phyloP scores from a whole-genome alignment of 495 filamentous ascomycete genomes.

The Terfezia boudieri region DNA sequence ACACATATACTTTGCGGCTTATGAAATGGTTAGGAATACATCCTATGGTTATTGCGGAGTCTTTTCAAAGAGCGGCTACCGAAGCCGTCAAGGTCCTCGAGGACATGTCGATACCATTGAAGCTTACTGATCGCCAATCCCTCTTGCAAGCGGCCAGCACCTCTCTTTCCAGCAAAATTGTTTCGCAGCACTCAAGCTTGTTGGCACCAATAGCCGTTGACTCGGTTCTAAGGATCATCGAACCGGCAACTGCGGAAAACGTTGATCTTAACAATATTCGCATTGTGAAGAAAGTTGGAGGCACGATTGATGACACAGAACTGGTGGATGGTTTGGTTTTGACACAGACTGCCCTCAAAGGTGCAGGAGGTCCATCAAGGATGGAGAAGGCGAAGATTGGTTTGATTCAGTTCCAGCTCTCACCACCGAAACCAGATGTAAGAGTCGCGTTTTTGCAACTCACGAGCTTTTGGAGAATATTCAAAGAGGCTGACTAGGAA shows the following conservation, averaged over 20 bases:
- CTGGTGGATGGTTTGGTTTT: slow-evolving; percentile 88
- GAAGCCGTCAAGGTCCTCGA: slow-evolving; percentile 75
- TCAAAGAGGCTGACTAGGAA: slow-evolving; percentile 4
- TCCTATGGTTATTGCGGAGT: slow-evolving; percentile 90
- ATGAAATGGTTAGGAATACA: slow-evolving; percentile 41
- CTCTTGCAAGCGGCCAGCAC: slow-evolving; percentile 93
- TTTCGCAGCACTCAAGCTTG: slow-evolving; percentile 80
- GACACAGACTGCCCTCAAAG: slow-evolving; percentile 83
- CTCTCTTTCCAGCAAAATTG: slow-evolving; percentile 95
- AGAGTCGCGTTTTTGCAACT: slow-evolving; percentile 14
- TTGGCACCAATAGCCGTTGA: slow-evolving; percentile 94
- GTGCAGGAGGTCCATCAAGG: slow-evolving; percentile 66
- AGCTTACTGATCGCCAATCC: slow-evolving; percentile 63
- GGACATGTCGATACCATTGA: slow-evolving; percentile 87
- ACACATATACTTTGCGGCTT: background rate
- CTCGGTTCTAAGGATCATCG: slow-evolving; percentile 82
- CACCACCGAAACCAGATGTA: slow-evolving; percentile 92
- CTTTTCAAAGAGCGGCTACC: slow-evolving; percentile 83
- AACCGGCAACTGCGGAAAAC: slow-evolving; percentile 83
- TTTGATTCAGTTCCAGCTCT: slow-evolving; percentile 94
- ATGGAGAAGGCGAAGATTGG: slow-evolving; percentile 97
- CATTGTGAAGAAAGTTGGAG: slow-evolving; percentile 92
- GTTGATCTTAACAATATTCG: slow-evolving; percentile 91
- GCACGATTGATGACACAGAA: slow-evolving; percentile 95
- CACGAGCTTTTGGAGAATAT: background rate